These are phyloP conservation scores for Fagus crenata DNA, from an alignment of 306 rosid genomes.

Conservation along the genomic window DNA sequence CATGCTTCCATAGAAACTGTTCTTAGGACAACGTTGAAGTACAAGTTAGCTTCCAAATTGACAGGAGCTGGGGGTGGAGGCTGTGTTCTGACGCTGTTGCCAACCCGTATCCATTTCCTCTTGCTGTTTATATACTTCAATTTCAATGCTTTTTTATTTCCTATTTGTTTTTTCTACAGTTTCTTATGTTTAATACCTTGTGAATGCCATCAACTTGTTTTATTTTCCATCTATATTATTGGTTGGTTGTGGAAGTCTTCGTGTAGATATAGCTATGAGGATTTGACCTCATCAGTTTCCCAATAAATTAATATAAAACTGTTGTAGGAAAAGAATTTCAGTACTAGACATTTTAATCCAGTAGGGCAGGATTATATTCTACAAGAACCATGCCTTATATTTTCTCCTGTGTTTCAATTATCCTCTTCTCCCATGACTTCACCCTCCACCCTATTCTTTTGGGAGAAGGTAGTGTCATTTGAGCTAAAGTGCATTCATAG, in stretches of 20 bases:
- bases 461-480: not conserved
- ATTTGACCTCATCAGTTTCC: not conserved
- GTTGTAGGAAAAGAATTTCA: not conserved
- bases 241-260: not conserved
- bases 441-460: not conserved
- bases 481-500: not conserved
- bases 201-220: not conserved
- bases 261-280: not conserved
- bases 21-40: slow-evolving; percentile 79
- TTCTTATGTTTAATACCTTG: not conserved
- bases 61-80: slow-evolving; percentile 99
- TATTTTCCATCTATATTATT: not conserved
- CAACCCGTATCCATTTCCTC: slow-evolving; percentile 76
- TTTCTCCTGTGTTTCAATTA: not conserved
- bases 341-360: not conserved
- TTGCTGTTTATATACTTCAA: slow-evolving; percentile 18
- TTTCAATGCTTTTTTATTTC: slow-evolving; percentile 17
- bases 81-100: slow-evolving; percentile 93
- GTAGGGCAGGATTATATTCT: not conserved
- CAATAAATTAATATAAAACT: not conserved
- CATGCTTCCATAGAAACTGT: slow-evolving; percentile 85
- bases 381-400: not conserved
- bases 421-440: slow-evolving; percentile 1
- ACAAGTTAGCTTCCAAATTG: slow-evolving; percentile 80
- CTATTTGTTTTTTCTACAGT: not conserved